Conservation (phyloP, 345 rosid species). For the Physaria fendleri region DNA sequence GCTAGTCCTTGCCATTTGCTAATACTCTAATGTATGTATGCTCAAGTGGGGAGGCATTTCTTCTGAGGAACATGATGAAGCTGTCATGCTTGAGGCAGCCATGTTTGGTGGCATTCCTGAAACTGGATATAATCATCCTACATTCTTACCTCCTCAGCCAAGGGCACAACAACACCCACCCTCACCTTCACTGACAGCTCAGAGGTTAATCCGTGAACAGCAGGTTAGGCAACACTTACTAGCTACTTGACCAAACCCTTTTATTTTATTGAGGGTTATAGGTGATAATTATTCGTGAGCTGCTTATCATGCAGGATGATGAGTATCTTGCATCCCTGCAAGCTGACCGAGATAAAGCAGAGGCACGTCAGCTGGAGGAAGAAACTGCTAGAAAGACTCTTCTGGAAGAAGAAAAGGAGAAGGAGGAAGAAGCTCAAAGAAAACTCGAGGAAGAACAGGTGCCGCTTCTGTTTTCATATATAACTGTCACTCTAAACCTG, state of each 20-base stretch:
- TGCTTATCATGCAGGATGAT: conserved; percentile 62
- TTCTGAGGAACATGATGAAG: conserved; percentile 97
- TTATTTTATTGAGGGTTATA: neutral
- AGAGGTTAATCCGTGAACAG: conserved; percentile 92
- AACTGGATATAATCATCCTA: conserved; percentile 45
- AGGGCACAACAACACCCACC: conserved; percentile 64
- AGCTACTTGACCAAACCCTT: neutral
- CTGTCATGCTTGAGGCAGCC: conserved; percentile 99
- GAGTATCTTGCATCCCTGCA: conserved; percentile 92
- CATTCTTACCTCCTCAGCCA: conserved; percentile 37
- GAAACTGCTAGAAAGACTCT: conserved; percentile 75
- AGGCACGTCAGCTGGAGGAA: conserved; percentile 64
- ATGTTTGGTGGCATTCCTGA: conserved; percentile 99
- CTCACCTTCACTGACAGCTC: conserved; percentile 90
- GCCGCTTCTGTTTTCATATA: conserved; percentile 2
- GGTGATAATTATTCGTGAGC: conserved; percentile 1
- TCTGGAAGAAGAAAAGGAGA: conserved; percentile 60
- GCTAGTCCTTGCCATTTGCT: neutral
- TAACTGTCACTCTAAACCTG: neutral
- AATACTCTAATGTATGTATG: conserved; percentile 13
- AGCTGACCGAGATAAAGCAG: conserved; percentile 96
- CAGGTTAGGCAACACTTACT: conserved; percentile 50
- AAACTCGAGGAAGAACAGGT: conserved; percentile 90
- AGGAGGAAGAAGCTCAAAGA: conserved; percentile 69
- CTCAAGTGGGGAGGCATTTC: conserved; percentile 99